Evolutionary conservation across 495 filamentous ascomycete species (phyloP).

Genomic region (Aspergillus egyptiacus): DNA sequence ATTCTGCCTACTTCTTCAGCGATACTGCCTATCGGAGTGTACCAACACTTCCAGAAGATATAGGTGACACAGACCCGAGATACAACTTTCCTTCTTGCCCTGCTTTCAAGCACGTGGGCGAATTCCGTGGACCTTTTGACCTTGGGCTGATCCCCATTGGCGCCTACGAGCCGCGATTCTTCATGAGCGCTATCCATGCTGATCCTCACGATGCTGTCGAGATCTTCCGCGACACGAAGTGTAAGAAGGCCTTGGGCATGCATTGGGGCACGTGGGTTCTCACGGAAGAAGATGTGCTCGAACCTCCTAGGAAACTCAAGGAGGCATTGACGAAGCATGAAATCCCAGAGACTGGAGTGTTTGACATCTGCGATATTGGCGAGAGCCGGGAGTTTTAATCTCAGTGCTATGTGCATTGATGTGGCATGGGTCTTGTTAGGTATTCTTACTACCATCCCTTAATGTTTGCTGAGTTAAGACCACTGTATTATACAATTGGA

Average conservation of each 20-base stretch:
- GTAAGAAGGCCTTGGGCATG: conserved; percentile 77
- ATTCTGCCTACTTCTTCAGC: conserved; percentile 9
- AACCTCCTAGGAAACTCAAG: conserved; percentile 72
- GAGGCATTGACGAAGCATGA: conserved; percentile 67
- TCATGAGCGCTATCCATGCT: conserved; percentile 77
- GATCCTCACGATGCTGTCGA: conserved; percentile 85
- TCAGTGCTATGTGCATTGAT: not conserved
- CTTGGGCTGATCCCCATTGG: conserved; percentile 93
- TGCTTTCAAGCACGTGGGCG: conserved; percentile 81
- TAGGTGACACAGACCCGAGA: conserved; percentile 69
- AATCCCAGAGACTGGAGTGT: conserved; percentile 69
- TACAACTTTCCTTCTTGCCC: conserved; percentile 72
- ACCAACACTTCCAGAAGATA: conserved; percentile 54
- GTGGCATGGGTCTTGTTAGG: not conserved
- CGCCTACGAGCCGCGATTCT: conserved; percentile 73
- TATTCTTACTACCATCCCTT: too few species aligned
- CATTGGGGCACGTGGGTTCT: conserved; percentile 95
- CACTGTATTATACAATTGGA: not conserved
- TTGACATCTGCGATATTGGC: conserved; percentile 84
- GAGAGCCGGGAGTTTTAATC: conserved; percentile 72
- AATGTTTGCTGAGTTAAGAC: too few species aligned
- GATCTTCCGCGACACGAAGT: conserved; percentile 85
- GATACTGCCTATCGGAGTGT: conserved; percentile 84
- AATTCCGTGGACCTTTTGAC: conserved; percentile 80
- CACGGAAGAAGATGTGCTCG: conserved; percentile 77